Percentiles rank a stretch among this genome's conserved stretches.
phyloP scores from a whole-genome alignment of 1,284 basidiomycete species.

The Trametes hirsuta region DNA sequence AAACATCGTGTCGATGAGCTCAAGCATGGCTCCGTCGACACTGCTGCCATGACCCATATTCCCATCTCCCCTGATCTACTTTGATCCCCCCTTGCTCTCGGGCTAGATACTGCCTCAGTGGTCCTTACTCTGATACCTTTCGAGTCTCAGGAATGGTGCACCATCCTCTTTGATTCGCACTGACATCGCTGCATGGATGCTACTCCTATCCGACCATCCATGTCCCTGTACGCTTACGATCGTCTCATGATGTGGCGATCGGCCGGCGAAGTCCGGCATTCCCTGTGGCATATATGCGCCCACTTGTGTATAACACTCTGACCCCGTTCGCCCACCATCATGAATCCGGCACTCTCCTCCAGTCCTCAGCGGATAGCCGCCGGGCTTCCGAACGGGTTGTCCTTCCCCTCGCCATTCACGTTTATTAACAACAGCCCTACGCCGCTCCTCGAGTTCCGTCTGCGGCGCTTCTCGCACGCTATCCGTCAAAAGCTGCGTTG shows the following conservation, averaged over 20 bases:
- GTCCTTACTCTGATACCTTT: not conserved
- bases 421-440: constrained; percentile 6
- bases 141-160: not conserved
- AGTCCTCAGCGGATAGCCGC: not conserved
- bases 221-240: too few species aligned
- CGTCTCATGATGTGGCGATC: too few species aligned
- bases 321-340: not conserved
- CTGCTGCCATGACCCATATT: constrained; percentile 26
- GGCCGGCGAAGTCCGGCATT: too few species aligned
- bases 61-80: constrained; percentile 1
- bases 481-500: constrained; percentile 8
- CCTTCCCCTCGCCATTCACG: constrained; percentile 8
- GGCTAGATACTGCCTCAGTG: not conserved
- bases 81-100: not conserved
- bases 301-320: not conserved
- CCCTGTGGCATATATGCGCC: too few species aligned
- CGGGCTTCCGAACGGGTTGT: not conserved
- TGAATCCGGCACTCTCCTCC: not conserved
- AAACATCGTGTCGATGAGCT: constrained; percentile 30
- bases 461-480: constrained; percentile 7
- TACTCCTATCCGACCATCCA: too few species aligned
- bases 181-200: too few species aligned
- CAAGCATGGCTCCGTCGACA: constrained; percentile 31
- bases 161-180: too few species aligned
- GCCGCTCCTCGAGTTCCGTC: constrained; percentile 10